These are phyloP conservation scores for Liquidambar formosana DNA, from an alignment of 164 flowering plant species.

Conservation along the genomic window DNA sequence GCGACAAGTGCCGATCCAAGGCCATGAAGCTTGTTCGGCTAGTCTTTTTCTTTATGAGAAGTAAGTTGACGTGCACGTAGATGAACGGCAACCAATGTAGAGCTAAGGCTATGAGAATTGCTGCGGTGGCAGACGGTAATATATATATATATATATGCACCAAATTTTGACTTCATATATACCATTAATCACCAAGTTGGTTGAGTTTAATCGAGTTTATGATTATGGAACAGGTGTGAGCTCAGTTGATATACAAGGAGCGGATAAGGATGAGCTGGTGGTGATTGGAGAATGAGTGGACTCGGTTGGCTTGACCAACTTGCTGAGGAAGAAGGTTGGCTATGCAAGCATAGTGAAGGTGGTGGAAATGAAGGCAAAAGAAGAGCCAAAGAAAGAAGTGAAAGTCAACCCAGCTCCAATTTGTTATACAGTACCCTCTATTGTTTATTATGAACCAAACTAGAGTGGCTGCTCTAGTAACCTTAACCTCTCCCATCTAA, in stretches of 20 bases:
- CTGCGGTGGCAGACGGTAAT: background rate
- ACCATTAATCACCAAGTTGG: too few species aligned
- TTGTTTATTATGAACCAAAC: too few species aligned
- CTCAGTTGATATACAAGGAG: conserved; percentile 24
- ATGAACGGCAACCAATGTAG: background rate
- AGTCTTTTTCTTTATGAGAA: too few species aligned
- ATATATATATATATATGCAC: too few species aligned
- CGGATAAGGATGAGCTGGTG: conserved; percentile 21
- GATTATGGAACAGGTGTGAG: conserved; percentile 17
- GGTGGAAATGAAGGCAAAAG: conserved; percentile 11
- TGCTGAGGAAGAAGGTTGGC: conserved; percentile 30
- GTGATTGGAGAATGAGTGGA: conserved; percentile 41
- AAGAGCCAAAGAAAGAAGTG: too few species aligned
- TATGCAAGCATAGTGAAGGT: conserved; percentile 23
- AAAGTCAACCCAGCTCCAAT: too few species aligned
- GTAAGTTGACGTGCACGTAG: too few species aligned
- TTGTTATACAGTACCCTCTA: too few species aligned
- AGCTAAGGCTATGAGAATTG: background rate
- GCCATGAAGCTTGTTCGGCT: background rate
- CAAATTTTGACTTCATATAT: too few species aligned
- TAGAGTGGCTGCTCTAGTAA: too few species aligned
- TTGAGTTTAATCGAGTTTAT: background rate
- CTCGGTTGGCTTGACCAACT: conserved; percentile 15
- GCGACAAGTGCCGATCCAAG: conserved; percentile 5
- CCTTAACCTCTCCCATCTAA: too few species aligned